Evolutionary conservation across 768 basidiomycete genomes (phyloP).

Genomic region (Cystofilobasidium capitatum): DNA sequence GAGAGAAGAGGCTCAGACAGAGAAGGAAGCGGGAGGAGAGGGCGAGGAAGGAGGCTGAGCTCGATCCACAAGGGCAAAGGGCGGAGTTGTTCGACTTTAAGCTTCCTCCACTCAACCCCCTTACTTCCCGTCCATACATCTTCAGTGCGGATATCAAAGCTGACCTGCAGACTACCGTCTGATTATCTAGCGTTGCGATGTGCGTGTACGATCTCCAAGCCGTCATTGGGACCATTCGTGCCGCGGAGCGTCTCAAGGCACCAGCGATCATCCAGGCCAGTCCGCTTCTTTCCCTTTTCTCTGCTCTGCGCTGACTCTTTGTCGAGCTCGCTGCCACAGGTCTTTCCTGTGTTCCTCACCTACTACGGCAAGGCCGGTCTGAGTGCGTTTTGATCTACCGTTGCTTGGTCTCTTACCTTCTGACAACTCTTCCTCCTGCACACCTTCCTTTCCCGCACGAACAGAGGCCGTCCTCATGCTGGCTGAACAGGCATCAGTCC

Average conservation of each 20-base stretch:
- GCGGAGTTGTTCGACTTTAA: too few species aligned
- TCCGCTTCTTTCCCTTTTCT: neutral
- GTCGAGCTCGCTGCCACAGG: neutral
- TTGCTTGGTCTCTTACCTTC: neutral
- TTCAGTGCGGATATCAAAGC: too few species aligned
- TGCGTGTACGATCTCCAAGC: conserved; percentile 35
- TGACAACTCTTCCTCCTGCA: neutral
- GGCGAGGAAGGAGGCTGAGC: too few species aligned
- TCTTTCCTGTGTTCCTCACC: conserved; percentile 38
- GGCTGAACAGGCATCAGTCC: conserved; percentile 38
- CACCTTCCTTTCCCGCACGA: neutral
- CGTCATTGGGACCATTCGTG: conserved; percentile 37
- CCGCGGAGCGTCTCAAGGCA: conserved; percentile 36
- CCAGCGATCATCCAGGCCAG: conserved; percentile 35
- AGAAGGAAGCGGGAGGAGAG: too few species aligned
- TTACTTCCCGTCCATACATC: too few species aligned
- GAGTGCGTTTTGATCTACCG: conserved; percentile 22
- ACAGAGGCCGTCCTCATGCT: conserved; percentile 22
- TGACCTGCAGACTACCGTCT: too few species aligned
- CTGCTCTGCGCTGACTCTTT: neutral
- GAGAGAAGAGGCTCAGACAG: too few species aligned
- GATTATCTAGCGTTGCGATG: neutral
- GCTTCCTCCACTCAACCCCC: too few species aligned
- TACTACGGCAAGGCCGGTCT: conserved; percentile 35
- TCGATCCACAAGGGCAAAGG: too few species aligned